These are phyloP conservation scores for Corynespora cassiicola DNA, from an alignment of 2,329 filamentous ascomycete species.

Conservation along the genomic window DNA sequence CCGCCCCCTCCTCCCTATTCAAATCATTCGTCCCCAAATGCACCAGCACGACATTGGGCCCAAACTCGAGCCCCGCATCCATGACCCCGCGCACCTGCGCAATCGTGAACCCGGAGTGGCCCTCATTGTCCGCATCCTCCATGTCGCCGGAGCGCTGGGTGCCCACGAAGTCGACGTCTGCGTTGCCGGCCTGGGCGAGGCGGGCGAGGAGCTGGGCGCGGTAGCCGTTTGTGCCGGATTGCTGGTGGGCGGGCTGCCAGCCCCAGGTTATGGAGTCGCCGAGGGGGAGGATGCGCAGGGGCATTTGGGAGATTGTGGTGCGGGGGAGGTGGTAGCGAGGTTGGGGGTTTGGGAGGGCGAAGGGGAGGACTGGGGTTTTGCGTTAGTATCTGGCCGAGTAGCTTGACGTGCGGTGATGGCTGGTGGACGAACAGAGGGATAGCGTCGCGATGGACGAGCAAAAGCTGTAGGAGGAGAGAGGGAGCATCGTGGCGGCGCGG, in stretches of 20 bases:
- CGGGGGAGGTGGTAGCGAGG: not conserved
- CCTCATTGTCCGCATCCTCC: slow-evolving; percentile 41
- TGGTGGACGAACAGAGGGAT: slow-evolving; percentile 1
- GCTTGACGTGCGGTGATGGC: not conserved
- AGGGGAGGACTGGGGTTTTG: slow-evolving; percentile 8
- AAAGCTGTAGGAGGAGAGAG: no score
- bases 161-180: slow-evolving; percentile 38
- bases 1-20: slow-evolving; percentile 5
- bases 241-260: slow-evolving; percentile 22
- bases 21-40: slow-evolving; percentile 34
- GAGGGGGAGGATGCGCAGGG: slow-evolving; percentile 31
- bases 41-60: slow-evolving; percentile 29
- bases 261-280: slow-evolving; percentile 40
- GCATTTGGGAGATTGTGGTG: slow-evolving; percentile 8
- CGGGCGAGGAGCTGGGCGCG: slow-evolving; percentile 32
- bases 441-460: slow-evolving; percentile 1
- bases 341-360: slow-evolving; percentile 8
- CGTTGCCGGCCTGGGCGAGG: slow-evolving; percentile 27
- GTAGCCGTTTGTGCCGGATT: slow-evolving; percentile 47
- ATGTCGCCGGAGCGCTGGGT: slow-evolving; percentile 38
- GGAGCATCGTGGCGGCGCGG: no score
- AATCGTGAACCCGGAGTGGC: slow-evolving; percentile 40
- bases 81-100: slow-evolving; percentile 26
- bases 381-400: slow-evolving; percentile 5
- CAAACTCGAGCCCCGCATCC: slow-evolving; percentile 16